These are phyloP conservation scores for Epichloe scottii DNA, from an alignment of 2,329 filamentous ascomycete species.

Conservation along the genomic window DNA sequence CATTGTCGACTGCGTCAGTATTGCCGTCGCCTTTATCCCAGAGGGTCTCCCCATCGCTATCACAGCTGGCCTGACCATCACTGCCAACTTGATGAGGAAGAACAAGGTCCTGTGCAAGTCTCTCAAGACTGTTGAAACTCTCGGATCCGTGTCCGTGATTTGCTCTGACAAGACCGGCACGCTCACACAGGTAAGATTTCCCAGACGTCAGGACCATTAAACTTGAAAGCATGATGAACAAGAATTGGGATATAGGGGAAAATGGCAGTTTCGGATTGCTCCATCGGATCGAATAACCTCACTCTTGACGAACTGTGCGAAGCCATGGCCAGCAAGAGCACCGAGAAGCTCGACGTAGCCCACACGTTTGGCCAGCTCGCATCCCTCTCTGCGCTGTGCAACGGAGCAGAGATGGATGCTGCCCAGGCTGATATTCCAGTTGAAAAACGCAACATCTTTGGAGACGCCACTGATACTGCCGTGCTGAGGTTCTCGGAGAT, in stretches of 20 bases:
- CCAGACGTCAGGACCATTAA: too few relatives aligned
- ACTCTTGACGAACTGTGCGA: constrained; percentile 38
- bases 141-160: constrained; percentile 60
- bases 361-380: constrained; percentile 41
- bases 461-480: constrained; percentile 66
- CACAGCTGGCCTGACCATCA: constrained; percentile 60
- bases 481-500: constrained; percentile 59
- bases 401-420: constrained; percentile 63
- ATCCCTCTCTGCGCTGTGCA: constrained; percentile 54
- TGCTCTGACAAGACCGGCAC: constrained; percentile 71
- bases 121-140: constrained; percentile 64
- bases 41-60: constrained; percentile 61
- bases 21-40: constrained; percentile 65
- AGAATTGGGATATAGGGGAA: constrained; percentile 36
- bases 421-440: constrained; percentile 47
- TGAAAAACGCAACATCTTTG: constrained; percentile 51
- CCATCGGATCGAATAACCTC: constrained; percentile 39
- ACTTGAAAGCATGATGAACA: too few relatives aligned
- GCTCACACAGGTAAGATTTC: constrained; percentile 36
- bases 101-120: constrained; percentile 72
- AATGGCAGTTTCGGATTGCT: constrained; percentile 61
- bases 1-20: constrained; percentile 60
- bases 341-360: constrained; percentile 22
- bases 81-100: constrained; percentile 62
- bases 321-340: constrained; percentile 14